A percentile compares a stretch with the other conserved stretches of the same genome.
These are phyloP conservation scores for Collybia sordida DNA, from an alignment of 768 basidiomycete genomes.

Conservation along the genomic window DNA sequence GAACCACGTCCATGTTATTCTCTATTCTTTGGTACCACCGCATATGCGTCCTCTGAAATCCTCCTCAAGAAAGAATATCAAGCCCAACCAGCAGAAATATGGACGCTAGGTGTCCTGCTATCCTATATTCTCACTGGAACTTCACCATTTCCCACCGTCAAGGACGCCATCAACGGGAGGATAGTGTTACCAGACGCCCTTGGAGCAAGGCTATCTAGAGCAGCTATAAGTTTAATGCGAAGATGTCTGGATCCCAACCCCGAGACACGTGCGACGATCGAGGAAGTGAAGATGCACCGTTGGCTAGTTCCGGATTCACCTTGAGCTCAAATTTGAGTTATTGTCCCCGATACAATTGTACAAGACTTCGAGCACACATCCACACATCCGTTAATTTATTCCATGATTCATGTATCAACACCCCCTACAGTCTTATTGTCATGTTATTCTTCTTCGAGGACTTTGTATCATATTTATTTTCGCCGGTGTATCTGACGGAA, in stretches of 20 bases:
- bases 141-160: conserved; percentile 89
- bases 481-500: neutral
- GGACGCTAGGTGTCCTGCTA: conserved; percentile 93
- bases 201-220: conserved; percentile 37
- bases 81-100: conserved; percentile 93
- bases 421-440: neutral
- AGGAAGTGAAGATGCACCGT: conserved; percentile 77
- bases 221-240: conserved; percentile 62
- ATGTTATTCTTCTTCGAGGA: neutral
- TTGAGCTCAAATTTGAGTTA: too few relatives aligned
- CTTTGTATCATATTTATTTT: neutral
- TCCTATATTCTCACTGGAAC: conserved; percentile 92
- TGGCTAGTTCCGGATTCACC: conserved; percentile 54
- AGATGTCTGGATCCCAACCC: conserved; percentile 87
- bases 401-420: too few relatives aligned
- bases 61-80: conserved; percentile 86
- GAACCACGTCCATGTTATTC: conserved; percentile 66
- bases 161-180: conserved; percentile 70
- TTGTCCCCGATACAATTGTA: too few relatives aligned
- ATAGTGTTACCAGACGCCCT: conserved; percentile 50
- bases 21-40: conserved; percentile 90
- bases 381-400: neutral
- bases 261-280: conserved; percentile 73
- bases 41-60: conserved; percentile 95
- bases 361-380: too few relatives aligned